A percentile compares a stretch with the other conserved stretches of the same genome.
Conservation (phyloP, 306 rosid species). For the Astragalus membranaceus region DNA sequence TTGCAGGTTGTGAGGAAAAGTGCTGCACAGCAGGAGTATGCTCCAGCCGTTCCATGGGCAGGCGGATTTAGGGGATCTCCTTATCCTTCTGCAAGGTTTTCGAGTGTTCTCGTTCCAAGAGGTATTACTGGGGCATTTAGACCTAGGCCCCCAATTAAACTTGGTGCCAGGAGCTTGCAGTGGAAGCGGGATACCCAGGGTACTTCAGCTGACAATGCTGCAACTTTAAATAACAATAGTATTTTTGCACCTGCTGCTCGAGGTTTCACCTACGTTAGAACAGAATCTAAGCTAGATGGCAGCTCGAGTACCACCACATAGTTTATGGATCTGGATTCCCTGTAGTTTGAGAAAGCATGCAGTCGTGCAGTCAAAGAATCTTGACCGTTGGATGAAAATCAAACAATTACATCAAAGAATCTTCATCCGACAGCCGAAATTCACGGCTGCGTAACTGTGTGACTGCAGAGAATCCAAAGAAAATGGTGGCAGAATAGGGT, state of each 20-base stretch:
- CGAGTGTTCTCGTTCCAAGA: conserved; percentile 45
- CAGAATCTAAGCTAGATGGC: conserved; percentile 57
- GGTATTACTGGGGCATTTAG: conserved; percentile 53
- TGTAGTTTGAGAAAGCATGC: too few species aligned
- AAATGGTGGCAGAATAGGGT: background rate
- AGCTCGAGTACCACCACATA: conserved; percentile 27
- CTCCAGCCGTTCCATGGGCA: conserved; percentile 50
- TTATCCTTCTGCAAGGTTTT: conserved; percentile 50
- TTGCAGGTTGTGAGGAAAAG: conserved; percentile 69
- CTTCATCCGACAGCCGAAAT: too few species aligned
- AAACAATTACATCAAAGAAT: too few species aligned
- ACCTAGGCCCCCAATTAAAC: conserved; percentile 47
- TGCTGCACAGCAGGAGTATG: conserved; percentile 45
- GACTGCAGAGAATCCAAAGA: background rate
- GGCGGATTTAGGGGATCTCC: conserved; percentile 39
- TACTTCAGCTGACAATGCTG: conserved; percentile 27
- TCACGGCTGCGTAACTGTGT: too few species aligned
- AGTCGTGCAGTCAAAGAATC: too few species aligned
- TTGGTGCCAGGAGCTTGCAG: conserved; percentile 77
- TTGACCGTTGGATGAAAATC: too few species aligned
- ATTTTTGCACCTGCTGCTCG: conserved; percentile 40
- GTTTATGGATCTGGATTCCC: background rate
- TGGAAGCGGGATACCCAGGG: conserved; percentile 76
- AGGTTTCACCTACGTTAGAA: conserved; percentile 69
- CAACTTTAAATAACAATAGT: conserved; percentile 27